These are phyloP conservation scores for Fusarium sp. DNA, from an alignment of 2,329 filamentous ascomycete genomes.

Conservation along the genomic window DNA sequence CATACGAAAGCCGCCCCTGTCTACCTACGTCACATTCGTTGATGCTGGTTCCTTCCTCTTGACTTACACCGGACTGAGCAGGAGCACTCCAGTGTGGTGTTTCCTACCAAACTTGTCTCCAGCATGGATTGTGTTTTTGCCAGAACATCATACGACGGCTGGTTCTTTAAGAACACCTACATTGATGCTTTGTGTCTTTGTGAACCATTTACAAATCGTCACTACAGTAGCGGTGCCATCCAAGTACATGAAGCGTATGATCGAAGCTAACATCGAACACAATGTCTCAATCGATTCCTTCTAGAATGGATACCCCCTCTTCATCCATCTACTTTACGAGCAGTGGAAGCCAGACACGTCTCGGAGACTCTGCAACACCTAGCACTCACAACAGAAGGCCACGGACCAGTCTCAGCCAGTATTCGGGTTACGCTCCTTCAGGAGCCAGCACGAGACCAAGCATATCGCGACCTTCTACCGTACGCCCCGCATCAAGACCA, in stretches of 20 bases:
- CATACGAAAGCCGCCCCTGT: no score
- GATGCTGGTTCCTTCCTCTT: no score
- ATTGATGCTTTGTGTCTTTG: no score
- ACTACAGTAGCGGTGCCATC: not conserved
- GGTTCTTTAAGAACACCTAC: not conserved
- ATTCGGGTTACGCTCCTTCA: constrained; percentile 29
- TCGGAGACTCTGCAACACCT: not conserved
- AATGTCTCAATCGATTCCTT: constrained; percentile 21
- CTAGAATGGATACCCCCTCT: constrained; percentile 22
- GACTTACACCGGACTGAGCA: no score
- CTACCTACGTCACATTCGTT: no score
- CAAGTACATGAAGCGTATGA: not conserved
- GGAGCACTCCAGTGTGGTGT: no score
- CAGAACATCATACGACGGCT: no score
- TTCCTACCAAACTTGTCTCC: no score
- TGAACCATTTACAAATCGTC: no score
- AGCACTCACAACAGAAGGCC: constrained; percentile 10
- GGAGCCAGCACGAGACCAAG: constrained; percentile 31
- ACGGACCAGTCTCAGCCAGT: constrained; percentile 19
- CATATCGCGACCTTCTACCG: constrained; percentile 41
- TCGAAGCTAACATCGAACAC: not conserved
- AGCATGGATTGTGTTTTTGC: no score
- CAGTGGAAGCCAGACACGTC: constrained; percentile 1
- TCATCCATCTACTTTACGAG: constrained; percentile 47
- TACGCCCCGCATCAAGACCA: constrained; percentile 47